Base-by-base conservation (phyloP, 1,284 basidiomycete species). In the Stygiomarasmius scandens region DNA sequence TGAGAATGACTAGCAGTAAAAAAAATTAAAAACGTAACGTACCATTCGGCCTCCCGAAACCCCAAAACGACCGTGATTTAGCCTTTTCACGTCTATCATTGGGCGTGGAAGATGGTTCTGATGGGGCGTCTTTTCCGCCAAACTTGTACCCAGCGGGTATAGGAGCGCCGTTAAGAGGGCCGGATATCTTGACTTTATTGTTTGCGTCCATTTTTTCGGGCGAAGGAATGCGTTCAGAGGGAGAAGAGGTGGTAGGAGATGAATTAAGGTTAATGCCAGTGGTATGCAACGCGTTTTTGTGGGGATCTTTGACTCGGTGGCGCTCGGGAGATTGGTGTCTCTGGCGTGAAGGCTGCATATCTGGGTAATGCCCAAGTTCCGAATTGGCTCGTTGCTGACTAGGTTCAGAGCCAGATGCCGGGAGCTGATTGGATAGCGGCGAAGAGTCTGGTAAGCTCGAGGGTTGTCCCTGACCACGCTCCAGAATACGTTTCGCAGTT, bases 71-170 rank as follows among this genome's bases (percentile, higher is more conserved):
- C 48, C 92, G 83, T 58, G 90, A 94, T 74, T 96, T 95, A 14
- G 90, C 90, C 75, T 95, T 96, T 67, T 93, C 88, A 58, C 93
- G 82, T 68, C 93, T 81, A 55, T 95, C 92, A 27, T 36, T 52
- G 14, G 49, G 23, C 12, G 29, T 56, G 5, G 62, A 67, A 76
- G 55, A 70, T 64, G 41, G 75, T 27, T 82, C 80, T n/a, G 80
- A 68, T 20, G 80, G 67, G 16, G 76, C 68, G 58, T 89, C 87
- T 69, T 89, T 89, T 29, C 79, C 75, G 16, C 90, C 90, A 69
- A 96, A 96, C 71, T 94, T 94, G 80, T 90, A 94, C 0, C 95
- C 94, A 47, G 85, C 83, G 8, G 93, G 93, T 38, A 97, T 93
- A 29, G 89, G 91, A 11, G 86, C 85, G 12, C 93, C 94, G 62